These are phyloP conservation scores for Zoysia matrella DNA, from an alignment of 202 grass and related monocot species.

Conservation along the genomic window DNA sequence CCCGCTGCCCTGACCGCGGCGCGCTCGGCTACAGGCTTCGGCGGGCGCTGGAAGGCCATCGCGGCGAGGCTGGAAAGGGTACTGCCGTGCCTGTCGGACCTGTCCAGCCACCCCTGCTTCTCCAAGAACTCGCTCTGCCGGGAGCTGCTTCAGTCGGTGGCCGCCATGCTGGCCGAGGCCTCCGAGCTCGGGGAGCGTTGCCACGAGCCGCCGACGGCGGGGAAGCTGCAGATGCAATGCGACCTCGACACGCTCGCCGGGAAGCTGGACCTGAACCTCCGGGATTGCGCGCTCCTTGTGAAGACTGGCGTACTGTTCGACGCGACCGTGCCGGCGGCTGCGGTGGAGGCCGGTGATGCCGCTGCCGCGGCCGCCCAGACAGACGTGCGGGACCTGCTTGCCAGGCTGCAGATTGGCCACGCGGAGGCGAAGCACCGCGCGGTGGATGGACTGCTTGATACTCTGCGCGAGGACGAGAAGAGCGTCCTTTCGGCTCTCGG, in stretches of 20 bases:
- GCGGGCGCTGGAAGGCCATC: slow-evolving; percentile 76
- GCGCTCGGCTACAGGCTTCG: slow-evolving; percentile 59
- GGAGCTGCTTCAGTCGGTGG: slow-evolving; percentile 86
- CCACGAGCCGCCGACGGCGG: slow-evolving; percentile 40
- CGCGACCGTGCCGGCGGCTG: slow-evolving; percentile 30
- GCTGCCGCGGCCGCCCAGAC: slow-evolving; percentile 7
- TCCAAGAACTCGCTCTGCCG: slow-evolving; percentile 85
- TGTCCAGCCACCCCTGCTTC: slow-evolving; percentile 95
- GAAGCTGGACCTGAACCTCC: slow-evolving; percentile 69
- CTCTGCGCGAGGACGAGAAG: slow-evolving; percentile 84
- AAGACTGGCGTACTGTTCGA: slow-evolving; percentile 91
- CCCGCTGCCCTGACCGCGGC: slow-evolving; percentile 56
- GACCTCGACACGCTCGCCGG: slow-evolving; percentile 80
- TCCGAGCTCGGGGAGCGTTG: slow-evolving; percentile 64
- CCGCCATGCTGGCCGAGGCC: slow-evolving; percentile 57
- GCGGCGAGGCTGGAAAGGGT: slow-evolving; percentile 74
- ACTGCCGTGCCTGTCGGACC: slow-evolving; percentile 77
- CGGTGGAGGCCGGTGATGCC: background rate
- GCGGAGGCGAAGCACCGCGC: slow-evolving; percentile 87
- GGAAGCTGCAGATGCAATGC: slow-evolving; percentile 96
- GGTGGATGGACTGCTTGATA: slow-evolving; percentile 75
- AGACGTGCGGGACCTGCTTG: slow-evolving; percentile 77
- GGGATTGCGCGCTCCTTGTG: slow-evolving; percentile 51
- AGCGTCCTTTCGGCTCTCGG: slow-evolving; percentile 74
- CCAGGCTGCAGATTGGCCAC: slow-evolving; percentile 91